Evolutionary conservation across 441 rosid species (phyloP), one percentile per base, ranked within the genome.

Genomic region (Brassica hybrid): DNA sequence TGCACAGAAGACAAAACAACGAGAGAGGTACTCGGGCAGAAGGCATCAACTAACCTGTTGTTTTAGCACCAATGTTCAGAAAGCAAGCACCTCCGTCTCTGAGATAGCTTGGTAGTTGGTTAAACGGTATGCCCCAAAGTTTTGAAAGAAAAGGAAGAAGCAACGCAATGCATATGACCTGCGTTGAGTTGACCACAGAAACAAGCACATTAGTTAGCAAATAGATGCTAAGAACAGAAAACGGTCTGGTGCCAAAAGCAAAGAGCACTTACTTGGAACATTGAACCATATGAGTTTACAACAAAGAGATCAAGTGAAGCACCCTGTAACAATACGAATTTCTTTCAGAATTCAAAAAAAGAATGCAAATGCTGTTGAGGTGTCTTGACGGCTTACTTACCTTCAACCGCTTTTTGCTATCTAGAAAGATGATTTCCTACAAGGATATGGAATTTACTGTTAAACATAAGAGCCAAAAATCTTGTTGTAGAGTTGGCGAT

Each of bases 41-140:
- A 69, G 65, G 62, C 57, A 41, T 45, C 54, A 36, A 41, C 91
- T 85, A 76, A 94, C 98, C 94, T 48, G 81, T 82, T 34, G 92
- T 84, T 77, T 80, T 69, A 71, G 84, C 59, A 70, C 96, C 75
- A 14, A 88, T 69, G 85, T 94, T 94, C 71, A 94, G 82, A 86
- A 94, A 92, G 86, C 98, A 94, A 81, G 89, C 97, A 19, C 91
- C 92, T 14, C 94, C 98, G 59, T 86, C 98, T 89, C 82, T 89
- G 52, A 94, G 87, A 83, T 94, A 94, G 84, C 67, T 87, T 4
- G 96, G 94, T 78, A 94, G 91, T 81, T 90, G 96, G 72, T 83
- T 77, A 77, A 94, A 94, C 11, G 98, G 98, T 69, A 94, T 77
- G 10, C 97, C 98, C 98, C 98, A 92, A 74, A 94, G 83, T 83